Base-by-base conservation (phyloP, 768 basidiomycete species). In the Xerocomellus chrysenteron region DNA sequence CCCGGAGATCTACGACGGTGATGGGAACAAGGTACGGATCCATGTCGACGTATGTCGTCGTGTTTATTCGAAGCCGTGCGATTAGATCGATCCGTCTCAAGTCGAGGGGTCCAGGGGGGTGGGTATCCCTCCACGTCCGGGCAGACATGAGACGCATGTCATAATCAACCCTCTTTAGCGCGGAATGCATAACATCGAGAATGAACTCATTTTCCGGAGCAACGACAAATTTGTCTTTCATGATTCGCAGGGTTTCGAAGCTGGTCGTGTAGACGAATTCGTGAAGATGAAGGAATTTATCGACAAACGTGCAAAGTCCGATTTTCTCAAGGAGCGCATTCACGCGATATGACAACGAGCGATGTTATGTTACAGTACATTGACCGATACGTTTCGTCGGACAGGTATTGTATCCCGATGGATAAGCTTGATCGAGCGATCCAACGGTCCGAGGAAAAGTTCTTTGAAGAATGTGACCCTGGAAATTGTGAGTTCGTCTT, bases 401-500 rank as follows among this genome's bases (percentile, higher is more conserved):
- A 33, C 17, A 56, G 55, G 55, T 56, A 56, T 19, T 55, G 52
- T 28, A 55, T 55, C 28, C 45, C 56, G 7, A 55, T 57, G 56
- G 56, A 57, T 14, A 44, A 49, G 4, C 14, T 32, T 32, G 9
- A 32, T 10, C 30, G 30, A 32, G 30, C 30, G 10, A 32, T 32
- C 30, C 30, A 32, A 2, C 9, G 30, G 10, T 3, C 30, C 10
- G 30, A 32, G 30, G 30, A 32, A 32, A 32, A 10, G 30, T 32
- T 32, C 30, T 32, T 32, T 32, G 30, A 1, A 4, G 30, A 32
- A 11, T 32, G 30, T 32, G 10, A 32, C 30, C 30, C 30, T 32
- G 30, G 30, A 32, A 32, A 32, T 10, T 10, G 30, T 32, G 30
- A 32, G 30, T 10, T 32, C 30, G 30, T 32, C 9, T 32, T 10